A percentile compares a stretch with the other conserved stretches of the same genome.
phyloP scores from a whole-genome alignment of 2,329 filamentous ascomycete genomes.

The Zymoseptoria crescenta region DNA sequence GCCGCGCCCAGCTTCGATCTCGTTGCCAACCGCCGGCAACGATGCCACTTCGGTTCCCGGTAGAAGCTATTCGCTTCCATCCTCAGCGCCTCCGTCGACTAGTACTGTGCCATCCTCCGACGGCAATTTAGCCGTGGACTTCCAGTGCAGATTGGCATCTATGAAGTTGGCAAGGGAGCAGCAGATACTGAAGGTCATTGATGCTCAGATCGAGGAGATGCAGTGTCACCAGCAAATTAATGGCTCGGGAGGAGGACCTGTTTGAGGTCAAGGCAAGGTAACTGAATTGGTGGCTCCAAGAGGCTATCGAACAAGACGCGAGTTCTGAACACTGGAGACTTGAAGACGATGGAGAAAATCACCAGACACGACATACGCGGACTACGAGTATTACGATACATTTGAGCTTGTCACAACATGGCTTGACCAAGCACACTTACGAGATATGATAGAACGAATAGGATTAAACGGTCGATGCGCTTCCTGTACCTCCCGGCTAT shows the following conservation, averaged over 20 bases:
- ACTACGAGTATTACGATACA: neutral
- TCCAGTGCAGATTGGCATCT: neutral
- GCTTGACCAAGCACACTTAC: neutral
- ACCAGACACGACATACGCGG: neutral
- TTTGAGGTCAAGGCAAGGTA: neutral
- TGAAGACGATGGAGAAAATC: neutral
- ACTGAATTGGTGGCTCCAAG: neutral
- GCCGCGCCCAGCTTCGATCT: neutral
- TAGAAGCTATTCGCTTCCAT: neutral
- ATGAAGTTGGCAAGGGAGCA: neutral
- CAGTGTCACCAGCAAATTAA: neutral
- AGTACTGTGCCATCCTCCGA: neutral
- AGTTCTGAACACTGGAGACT: neutral
- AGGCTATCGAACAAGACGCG: neutral
- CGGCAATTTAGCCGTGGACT: neutral
- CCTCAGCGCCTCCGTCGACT: neutral
- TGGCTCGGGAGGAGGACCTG: neutral
- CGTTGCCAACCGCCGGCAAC: neutral
- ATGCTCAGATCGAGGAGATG: neutral
- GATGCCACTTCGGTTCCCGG: neutral
- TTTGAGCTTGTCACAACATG: neutral
- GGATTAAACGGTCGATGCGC: neutral
- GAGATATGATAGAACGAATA: neutral
- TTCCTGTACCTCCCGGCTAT: neutral
- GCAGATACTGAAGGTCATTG: neutral